phyloP scores from a whole-genome alignment of 2,329 filamentous ascomycete species.

The Ophiostoma himal-ulmi region DNA sequence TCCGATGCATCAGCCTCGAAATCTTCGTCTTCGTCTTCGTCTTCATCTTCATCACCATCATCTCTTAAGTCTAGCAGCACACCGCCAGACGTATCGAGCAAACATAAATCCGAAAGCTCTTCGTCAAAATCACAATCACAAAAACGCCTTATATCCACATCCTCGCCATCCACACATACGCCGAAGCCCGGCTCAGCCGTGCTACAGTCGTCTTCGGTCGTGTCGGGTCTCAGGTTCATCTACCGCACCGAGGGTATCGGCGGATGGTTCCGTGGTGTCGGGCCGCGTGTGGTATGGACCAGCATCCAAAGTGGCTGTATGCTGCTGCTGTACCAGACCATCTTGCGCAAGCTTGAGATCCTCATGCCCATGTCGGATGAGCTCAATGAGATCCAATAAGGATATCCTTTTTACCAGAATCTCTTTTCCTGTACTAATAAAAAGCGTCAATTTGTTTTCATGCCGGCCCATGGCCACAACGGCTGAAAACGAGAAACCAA shows the following conservation, averaged over 20 bases:
- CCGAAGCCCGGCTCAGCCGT: slow-evolving; percentile 71
- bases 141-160: slow-evolving; percentile 77
- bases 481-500: not conserved
- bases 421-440: not conserved
- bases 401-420: not conserved
- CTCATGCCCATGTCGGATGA: slow-evolving; percentile 35
- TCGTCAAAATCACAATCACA: slow-evolving; percentile 37
- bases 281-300: slow-evolving; percentile 90
- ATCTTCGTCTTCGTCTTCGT: not conserved
- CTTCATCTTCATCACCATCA: slow-evolving; percentile 18
- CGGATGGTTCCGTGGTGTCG: slow-evolving; percentile 92
- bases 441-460: not conserved
- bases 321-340: slow-evolving; percentile 88
- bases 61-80: slow-evolving; percentile 19
- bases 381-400: slow-evolving; percentile 14
- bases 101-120: slow-evolving; percentile 27
- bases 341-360: slow-evolving; percentile 69
- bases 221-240: slow-evolving; percentile 77
- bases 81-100: slow-evolving; percentile 19
- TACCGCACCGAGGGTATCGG: slow-evolving; percentile 82
- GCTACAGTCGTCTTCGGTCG: slow-evolving; percentile 82
- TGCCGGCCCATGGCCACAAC: not conserved
- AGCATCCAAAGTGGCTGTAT: slow-evolving; percentile 96
- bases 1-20: slow-evolving; percentile 30
- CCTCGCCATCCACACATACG: slow-evolving; percentile 77